Evolutionary conservation across 257 asterid genomes (phyloP), one percentile per base, ranked within the genome.

Genomic region (Petunia axillaris): DNA sequence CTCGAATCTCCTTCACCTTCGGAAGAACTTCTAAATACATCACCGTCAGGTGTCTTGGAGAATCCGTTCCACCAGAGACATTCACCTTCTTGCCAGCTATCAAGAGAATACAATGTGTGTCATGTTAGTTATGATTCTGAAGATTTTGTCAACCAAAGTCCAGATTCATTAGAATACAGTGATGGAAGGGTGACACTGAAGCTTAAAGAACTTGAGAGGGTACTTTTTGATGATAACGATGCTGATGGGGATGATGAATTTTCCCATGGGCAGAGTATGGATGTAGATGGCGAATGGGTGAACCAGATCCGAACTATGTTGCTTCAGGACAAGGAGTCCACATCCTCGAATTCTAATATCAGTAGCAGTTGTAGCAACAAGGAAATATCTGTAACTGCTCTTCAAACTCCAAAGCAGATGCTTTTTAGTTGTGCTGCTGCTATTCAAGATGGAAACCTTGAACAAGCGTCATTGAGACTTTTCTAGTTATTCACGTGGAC

Each of bases 201-300:
- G 91, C 86, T 95, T 44, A 91, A 89, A 86, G 99, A 95, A 89
- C 90, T 95, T 15, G 99, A 95, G 86, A 82, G 87, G 81, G 99
- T 84, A 7, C 99, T 95, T 79, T 90, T 89, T 59, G 93, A 89
- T 74, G 97, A 90, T 75, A 80, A 82, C 63, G 73, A 84, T 41
- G 54, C 63, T 35, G 85, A 82, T 16, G 87, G 76, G 1, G 79
- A 60, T 46, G 82, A 75, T 60, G 41, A 64, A 25, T 64, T 58
- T 60, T 54, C 77, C 52, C 81, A 38, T 66, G 75, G 63, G 74
- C 83, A 81, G 48, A 70, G 81, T 54, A 89, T 90, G 96, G 97
- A 89, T 54, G 82, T 89, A 3, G 96, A 90, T 70, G 82, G 67
- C 35, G 86, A 80, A 55, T 85, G 91, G 90, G 54, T 85, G 60